Conservation (phyloP, 768 basidiomycete genomes). For the Tulasnella sp. region DNA sequence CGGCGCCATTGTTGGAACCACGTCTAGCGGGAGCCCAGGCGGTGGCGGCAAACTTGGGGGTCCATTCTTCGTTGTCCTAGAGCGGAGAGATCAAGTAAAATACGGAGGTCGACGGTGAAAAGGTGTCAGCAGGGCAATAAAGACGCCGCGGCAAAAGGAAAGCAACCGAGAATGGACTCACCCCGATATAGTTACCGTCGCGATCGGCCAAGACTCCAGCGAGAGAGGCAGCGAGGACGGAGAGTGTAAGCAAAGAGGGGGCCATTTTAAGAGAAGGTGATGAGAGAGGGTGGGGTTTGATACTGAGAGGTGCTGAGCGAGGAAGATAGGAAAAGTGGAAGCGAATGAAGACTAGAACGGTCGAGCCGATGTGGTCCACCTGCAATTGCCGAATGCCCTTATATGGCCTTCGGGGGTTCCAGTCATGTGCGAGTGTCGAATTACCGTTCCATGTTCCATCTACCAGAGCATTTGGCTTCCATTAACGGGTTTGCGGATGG, state of each 20-base stretch:
- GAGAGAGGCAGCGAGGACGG: neutral
- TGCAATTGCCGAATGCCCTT: neutral
- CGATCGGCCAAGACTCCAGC: neutral
- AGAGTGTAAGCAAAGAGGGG: neutral
- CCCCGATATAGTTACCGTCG: neutral
- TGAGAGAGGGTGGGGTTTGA: neutral
- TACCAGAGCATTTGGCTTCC: neutral
- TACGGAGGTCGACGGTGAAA: neutral
- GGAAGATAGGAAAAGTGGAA: neutral
- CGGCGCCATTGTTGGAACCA: neutral
- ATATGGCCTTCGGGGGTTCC: neutral
- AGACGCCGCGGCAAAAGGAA: neutral
- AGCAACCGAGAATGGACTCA: neutral
- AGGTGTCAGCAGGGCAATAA: neutral
- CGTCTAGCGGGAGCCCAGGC: neutral
- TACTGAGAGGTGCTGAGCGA: too few species aligned
- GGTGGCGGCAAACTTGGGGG: neutral
- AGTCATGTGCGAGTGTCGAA: neutral
- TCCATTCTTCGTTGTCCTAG: slow-evolving; percentile 11
- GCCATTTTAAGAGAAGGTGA: neutral
- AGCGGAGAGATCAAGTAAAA: neutral
- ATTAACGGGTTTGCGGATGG: neutral
- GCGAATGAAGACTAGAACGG: neutral
- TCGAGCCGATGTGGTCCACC: neutral
- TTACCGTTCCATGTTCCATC: neutral